These are phyloP conservation scores for Didymellaceae sp. DNA, from an alignment of 2,329 filamentous ascomycete genomes.

Conservation along the genomic window DNA sequence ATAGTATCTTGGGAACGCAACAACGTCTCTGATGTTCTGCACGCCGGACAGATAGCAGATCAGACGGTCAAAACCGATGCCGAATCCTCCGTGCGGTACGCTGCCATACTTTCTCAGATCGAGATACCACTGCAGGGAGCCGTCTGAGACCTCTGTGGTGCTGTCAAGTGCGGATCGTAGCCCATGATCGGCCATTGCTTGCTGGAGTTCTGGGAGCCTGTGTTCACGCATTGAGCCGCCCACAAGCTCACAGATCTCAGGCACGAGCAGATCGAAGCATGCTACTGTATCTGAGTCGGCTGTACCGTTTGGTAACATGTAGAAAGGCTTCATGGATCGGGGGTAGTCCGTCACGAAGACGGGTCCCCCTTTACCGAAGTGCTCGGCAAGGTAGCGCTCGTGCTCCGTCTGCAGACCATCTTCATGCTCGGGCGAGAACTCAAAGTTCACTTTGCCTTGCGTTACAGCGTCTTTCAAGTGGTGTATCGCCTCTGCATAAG, in stretches of 20 bases:
- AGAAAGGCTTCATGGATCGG: conserved; percentile 89
- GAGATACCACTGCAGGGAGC: conserved; percentile 78
- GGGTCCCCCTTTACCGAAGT: conserved; percentile 68
- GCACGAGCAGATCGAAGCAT: conserved; percentile 89
- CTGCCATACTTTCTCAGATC: conserved; percentile 91
- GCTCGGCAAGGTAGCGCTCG: conserved; percentile 82
- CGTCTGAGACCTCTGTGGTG: conserved; percentile 27
- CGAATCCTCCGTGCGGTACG: conserved; percentile 89
- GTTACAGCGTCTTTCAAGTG: conserved; percentile 66
- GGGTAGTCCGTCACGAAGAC: conserved; percentile 95
- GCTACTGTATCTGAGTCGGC: conserved; percentile 63
- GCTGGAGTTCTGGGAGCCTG: conserved; percentile 69
- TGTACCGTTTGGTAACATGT: conserved; percentile 66
- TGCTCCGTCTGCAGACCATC: conserved; percentile 86
- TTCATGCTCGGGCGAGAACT: conserved; percentile 72
- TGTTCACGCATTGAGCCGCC: conserved; percentile 92
- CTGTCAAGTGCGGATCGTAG: conserved; percentile 54
- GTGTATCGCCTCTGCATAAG: conserved; percentile 79
- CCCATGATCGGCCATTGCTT: conserved; percentile 74
- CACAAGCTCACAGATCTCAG: conserved; percentile 83
- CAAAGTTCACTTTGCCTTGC: conserved; percentile 62
- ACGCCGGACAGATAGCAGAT: conserved; percentile 83
- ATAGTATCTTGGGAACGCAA: conserved; percentile 80
- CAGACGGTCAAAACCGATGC: conserved; percentile 86
- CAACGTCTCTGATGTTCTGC: conserved; percentile 81